Base-by-base conservation (phyloP, 2,329 filamentous ascomycete genomes). In the Cladophialophora chaetospira region DNA sequence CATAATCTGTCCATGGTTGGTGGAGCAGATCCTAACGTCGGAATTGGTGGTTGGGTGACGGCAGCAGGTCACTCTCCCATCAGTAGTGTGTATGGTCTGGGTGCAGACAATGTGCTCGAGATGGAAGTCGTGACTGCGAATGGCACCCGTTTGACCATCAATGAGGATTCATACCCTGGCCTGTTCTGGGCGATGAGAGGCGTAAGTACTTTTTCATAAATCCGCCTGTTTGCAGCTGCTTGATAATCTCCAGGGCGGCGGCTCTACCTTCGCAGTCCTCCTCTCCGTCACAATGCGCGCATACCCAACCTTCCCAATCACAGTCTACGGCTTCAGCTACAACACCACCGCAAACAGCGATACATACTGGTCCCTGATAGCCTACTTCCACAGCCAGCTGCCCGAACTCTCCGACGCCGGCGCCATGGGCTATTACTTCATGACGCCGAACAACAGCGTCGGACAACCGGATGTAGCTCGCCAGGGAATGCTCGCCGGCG, bases 41-140 rank as follows among this genome's bases (percentile, higher is more conserved):
- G 82, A 21, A 72, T 81, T 5, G 80, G 79, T 17, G 73, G 74
- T 8, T 77, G 72, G 62, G 70, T 73, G 5, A 70, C 71, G 36
- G 81, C 79, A 10, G 82, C 80, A 40, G 82, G 82, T 0, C 80
- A 85, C 67, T 79, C 77, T 9, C 80, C 80, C 2, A 64, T 85
- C 51, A 77, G 76, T 9, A 73, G 73, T 51, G 66, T 77, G 33
- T 79, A 79, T 60, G 74, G 82, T 59, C 75, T 82, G 67, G 79
- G 71, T 53, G 72, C 77, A 5, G 79, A 82, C 64, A 75, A 81
- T 65, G 72, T 79, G 5, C 69, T 82, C 13, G 70, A 74, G 26
- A 70, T 79, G 57, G 72, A 82, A 53, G 71, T 82, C 11, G 75
- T 82, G 5, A 76, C 75, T 4, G 72, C 77, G 9, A 72, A 74